Evolutionary conservation across 352 stramenopile species (phyloP).

Genomic region (Globisporangium middletonii): DNA sequence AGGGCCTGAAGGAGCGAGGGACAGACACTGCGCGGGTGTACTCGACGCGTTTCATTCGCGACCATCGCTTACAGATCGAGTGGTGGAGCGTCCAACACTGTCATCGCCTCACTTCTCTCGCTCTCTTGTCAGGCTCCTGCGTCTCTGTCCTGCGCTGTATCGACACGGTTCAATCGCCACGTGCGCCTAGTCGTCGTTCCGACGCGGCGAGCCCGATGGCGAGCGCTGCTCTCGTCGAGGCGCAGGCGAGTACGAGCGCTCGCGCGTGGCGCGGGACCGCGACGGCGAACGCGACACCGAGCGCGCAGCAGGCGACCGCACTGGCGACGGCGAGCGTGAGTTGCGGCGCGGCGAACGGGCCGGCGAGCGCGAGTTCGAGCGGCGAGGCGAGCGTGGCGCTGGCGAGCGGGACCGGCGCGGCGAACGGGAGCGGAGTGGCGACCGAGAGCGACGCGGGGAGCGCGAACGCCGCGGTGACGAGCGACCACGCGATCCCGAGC

Average conservation of each 20-base stretch:
- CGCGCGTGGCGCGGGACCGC: constrained; percentile 22
- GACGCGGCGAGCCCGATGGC: constrained; percentile 45
- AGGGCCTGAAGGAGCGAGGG: too few species aligned
- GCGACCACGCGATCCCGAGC: constrained; percentile 31
- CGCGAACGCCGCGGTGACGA: constrained; percentile 16
- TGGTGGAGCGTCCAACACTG: too few species aligned
- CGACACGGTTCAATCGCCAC: too few species aligned
- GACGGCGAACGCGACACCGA: constrained; percentile 28
- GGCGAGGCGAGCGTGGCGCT: constrained; percentile 17
- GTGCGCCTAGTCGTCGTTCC: constrained; percentile 18
- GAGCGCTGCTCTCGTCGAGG: constrained; percentile 42
- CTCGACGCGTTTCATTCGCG: too few species aligned
- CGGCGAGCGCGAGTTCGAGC: constrained; percentile 20
- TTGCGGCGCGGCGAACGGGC: constrained; percentile 21
- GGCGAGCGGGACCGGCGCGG: constrained; percentile 21
- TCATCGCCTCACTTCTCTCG: too few species aligned
- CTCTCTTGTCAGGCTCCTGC: too few species aligned
- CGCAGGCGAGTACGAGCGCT: constrained; percentile 37
- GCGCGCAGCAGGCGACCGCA: constrained; percentile 21
- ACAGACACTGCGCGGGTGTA: too few species aligned
- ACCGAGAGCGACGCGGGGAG: constrained; percentile 23
- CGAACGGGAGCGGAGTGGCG: constrained; percentile 16
- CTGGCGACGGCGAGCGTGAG: constrained; percentile 25
- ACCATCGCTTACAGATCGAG: too few species aligned
- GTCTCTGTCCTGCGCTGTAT: too few species aligned